Conservation (phyloP, 1,284 basidiomycete genomes). For the Melanopsichium pennsylvanicum region DNA sequence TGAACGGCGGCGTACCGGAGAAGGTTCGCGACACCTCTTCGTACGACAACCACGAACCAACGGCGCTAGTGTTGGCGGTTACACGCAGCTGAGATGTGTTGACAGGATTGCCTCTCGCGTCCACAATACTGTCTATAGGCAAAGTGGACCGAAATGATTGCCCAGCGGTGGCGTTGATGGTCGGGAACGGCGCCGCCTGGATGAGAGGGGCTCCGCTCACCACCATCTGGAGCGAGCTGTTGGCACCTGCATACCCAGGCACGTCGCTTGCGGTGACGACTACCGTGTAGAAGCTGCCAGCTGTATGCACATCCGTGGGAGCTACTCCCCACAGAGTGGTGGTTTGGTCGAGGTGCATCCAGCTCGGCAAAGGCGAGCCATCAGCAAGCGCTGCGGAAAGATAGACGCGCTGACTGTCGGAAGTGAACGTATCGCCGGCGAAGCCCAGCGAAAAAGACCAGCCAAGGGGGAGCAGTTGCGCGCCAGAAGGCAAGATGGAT, state of each 20-base stretch:
- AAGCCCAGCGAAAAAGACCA: conserved; percentile 95
- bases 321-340: conserved; percentile 82
- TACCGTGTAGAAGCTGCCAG: conserved; percentile 51
- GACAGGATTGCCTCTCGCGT: conserved; percentile 13
- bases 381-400: conserved; percentile 76
- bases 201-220: conserved; percentile 43
- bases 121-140: conserved; percentile 17
- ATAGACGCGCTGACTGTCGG: conserved; percentile 69
- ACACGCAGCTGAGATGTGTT: conserved; percentile 18
- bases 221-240: conserved; percentile 50
- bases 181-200: conserved; percentile 28
- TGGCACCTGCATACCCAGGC: conserved; percentile 50
- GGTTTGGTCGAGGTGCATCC: conserved; percentile 76
- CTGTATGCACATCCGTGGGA: conserved; percentile 68
- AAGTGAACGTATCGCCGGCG: conserved; percentile 73
- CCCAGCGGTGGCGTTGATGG: conserved; percentile 72
- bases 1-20: conserved; percentile 72
- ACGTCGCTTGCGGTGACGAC: conserved; percentile 59
- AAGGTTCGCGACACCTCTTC: conserved; percentile 72
- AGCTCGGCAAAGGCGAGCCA: conserved; percentile 76
- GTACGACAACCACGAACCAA: conserved; percentile 74
- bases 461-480: conserved; percentile 76
- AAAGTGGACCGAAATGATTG: conserved; percentile 62
- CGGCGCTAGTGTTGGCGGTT: conserved; percentile 68
- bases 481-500: conserved; percentile 55